Percentiles rank a stretch among this genome's conserved stretches.
These are phyloP conservation scores for Cetradonia linearis DNA, from an alignment of 495 filamentous ascomycete genomes.

Conservation along the genomic window DNA sequence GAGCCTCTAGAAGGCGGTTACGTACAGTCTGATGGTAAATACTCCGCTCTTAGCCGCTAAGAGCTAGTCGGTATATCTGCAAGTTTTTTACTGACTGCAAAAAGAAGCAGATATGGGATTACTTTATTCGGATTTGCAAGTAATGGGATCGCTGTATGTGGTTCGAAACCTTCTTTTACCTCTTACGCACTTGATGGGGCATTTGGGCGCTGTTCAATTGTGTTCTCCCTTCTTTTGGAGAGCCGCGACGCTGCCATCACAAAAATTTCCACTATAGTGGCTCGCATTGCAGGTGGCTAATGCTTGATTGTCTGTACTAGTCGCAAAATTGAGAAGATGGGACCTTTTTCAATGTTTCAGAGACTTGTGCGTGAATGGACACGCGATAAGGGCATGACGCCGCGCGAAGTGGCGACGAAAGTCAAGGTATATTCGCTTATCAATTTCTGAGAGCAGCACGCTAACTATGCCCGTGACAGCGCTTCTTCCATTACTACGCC, in stretches of 20 bases:
- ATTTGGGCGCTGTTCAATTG: not conserved
- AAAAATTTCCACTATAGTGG: not conserved
- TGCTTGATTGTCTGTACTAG: not conserved
- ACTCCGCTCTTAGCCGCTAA: not conserved
- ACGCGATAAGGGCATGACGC: slow-evolving; percentile 23
- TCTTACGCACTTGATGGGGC: not conserved
- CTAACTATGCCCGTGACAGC: slow-evolving; percentile 25
- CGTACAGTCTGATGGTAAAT: slow-evolving; percentile 39
- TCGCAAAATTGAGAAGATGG: slow-evolving; percentile 66
- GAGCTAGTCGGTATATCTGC: slow-evolving; percentile 25
- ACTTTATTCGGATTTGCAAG: slow-evolving; percentile 31
- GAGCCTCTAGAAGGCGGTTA: slow-evolving; percentile 65
- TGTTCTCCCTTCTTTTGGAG: not conserved
- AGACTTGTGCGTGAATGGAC: slow-evolving; percentile 36
- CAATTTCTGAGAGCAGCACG: not conserved
- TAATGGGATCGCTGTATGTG: not conserved
- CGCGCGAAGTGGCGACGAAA: slow-evolving; percentile 47
- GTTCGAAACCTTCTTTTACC: not conserved
- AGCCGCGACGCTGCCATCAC: not conserved
- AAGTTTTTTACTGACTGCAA: not conserved
- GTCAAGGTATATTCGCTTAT: slow-evolving; percentile 27
- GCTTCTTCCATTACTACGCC: slow-evolving; percentile 42
- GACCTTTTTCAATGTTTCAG: slow-evolving; percentile 29
- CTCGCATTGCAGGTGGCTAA: not conserved
- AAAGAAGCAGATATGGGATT: slow-evolving; percentile 54